Conservation (phyloP, 2,329 filamentous ascomycete genomes). For the Aspergillus floridensis region DNA sequence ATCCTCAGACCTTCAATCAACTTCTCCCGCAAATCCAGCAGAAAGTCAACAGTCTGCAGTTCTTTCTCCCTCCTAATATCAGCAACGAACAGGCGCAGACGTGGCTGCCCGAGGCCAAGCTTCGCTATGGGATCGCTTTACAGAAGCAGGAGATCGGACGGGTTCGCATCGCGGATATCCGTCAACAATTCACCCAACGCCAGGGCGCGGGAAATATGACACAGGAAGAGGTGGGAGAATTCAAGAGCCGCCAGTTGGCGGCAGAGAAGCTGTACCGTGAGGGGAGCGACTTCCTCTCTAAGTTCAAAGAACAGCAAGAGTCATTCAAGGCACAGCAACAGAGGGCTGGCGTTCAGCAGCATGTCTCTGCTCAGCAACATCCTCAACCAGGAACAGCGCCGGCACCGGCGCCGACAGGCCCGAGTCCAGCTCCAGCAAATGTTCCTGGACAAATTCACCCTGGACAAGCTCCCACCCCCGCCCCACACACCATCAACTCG, state of each 20-base stretch:
- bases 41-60: conserved; percentile 45
- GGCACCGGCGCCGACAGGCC: conserved; percentile 18
- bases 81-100: conserved; percentile 42
- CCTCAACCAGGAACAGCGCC: conserved; percentile 18
- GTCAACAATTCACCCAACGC: conserved; percentile 39
- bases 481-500: conserved; percentile 49
- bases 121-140: conserved; percentile 48
- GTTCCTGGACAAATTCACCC: conserved; percentile 30
- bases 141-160: conserved; percentile 50
- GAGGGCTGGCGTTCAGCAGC: conserved; percentile 20
- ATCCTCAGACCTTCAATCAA: conserved; percentile 41
- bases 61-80: conserved; percentile 47
- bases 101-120: conserved; percentile 48
- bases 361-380: conserved; percentile 18
- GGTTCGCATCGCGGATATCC: conserved; percentile 43
- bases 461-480: conserved; percentile 36
- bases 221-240: conserved; percentile 44
- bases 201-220: conserved; percentile 40
- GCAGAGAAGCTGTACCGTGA: conserved; percentile 44
- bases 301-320: conserved; percentile 51
- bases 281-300: conserved; percentile 46
- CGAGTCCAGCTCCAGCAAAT: conserved; percentile 22
- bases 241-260: conserved; percentile 41
- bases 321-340: conserved; percentile 41
- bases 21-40: conserved; percentile 47